Conservation (phyloP, 2,329 filamentous ascomycete species). For the Trichoderma sp. region DNA sequence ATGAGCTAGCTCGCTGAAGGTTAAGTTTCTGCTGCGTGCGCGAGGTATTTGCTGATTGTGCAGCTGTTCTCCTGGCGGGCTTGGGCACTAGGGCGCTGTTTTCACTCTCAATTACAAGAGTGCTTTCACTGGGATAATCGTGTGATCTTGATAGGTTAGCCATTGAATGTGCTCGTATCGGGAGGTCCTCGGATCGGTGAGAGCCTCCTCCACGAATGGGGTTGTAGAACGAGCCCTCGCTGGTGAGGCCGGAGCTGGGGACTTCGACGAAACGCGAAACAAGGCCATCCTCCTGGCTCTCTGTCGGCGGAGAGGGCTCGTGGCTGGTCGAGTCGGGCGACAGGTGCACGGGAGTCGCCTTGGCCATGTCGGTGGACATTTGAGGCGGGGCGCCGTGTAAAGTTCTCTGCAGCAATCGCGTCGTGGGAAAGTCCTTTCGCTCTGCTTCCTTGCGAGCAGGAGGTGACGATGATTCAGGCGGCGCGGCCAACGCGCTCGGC, state of each 20-base stretch:
- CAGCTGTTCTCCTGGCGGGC: conserved; percentile 42
- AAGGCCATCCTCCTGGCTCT: conserved; percentile 48
- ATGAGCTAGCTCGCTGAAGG: conserved; percentile 71
- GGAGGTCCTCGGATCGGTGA: conserved; percentile 36
- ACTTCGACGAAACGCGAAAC: conserved; percentile 62
- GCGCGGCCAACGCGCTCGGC: conserved; percentile 31
- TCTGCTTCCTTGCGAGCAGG: conserved; percentile 37
- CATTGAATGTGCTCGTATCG: conserved; percentile 47
- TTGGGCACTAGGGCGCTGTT: conserved; percentile 52
- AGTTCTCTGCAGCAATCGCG: conserved; percentile 64
- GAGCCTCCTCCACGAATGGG: conserved; percentile 31
- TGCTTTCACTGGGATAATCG: conserved; percentile 27
- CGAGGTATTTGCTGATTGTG: conserved; percentile 56
- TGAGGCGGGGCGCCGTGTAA: conserved; percentile 63
- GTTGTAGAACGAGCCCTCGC: conserved; percentile 55
- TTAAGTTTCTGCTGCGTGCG: conserved; percentile 76
- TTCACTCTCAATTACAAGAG: conserved; percentile 36
- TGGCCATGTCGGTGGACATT: conserved; percentile 60
- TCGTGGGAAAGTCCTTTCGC: conserved; percentile 68
- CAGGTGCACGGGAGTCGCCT: conserved; percentile 42
- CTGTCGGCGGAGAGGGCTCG: conserved; percentile 30
- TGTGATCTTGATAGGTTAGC: conserved; percentile 36
- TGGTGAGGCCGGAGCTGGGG: conserved; percentile 50
- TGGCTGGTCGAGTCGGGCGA: conserved; percentile 35
- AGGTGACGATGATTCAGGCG: conserved; percentile 26